Base-by-base conservation (phyloP, 2,329 filamentous ascomycete species). In the Leptographium galeiforme region DNA sequence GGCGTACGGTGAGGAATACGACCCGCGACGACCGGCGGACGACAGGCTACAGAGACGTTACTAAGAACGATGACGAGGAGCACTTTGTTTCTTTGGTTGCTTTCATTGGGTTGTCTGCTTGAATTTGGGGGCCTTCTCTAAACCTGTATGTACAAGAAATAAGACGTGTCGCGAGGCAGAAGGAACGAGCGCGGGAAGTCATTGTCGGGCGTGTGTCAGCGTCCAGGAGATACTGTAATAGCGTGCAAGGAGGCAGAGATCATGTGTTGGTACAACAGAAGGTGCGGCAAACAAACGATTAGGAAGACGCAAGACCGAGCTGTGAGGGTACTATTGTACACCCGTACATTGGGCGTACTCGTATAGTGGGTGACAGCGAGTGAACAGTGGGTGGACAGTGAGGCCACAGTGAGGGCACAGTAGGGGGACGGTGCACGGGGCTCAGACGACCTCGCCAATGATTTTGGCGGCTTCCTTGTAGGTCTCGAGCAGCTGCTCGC, bases 381-480 rank as follows among this genome's bases (percentile, higher is more conserved):
- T 25, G 25, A 25, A 25, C 25, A 25, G 25, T 25, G 18, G 2
- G 19, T 1, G 10, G 10, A 44, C 8, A 25, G 12, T 25, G 25
- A 25, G 25, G 25, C 3, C 25, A 25, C 25, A 25, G 25, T 25
- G 25, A 25, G 34, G n/a, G 19, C 10, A 41, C 16, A 33, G 11
- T 8, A 32, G 34, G 30, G 8, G 13, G 10, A 8, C n/a, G n/a
- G 39, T 13, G 10, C 12, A 40, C 10, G 10, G 12, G 12, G 14
- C 33, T 51, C 84, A 90, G 72, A 95, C 73, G 56, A 98, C 93
- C 71, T 98, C 93, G 56, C 93, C 89, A 58, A 98, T 91, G 67
- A 98, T 98, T 77, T 94, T 96, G 58, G 91, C 89, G 19, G 93
- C 93, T 73, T 98, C 93, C 64, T 89, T 89, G 73, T 98, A 98